These are phyloP conservation scores for Claviceps citrina DNA, from an alignment of 2,329 filamentous ascomycete genomes.

Conservation along the genomic window DNA sequence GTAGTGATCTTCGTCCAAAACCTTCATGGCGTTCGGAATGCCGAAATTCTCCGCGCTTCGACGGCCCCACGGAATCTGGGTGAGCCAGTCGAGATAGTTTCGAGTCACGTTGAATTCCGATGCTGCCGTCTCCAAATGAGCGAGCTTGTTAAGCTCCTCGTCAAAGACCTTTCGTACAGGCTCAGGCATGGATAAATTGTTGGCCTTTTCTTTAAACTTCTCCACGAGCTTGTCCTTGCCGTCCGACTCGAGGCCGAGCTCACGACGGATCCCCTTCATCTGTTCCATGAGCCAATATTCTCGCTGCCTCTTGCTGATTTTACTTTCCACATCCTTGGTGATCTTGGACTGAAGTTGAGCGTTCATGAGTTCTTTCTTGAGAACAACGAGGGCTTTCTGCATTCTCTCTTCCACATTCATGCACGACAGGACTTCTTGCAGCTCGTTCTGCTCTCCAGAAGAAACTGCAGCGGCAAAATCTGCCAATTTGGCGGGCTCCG, in stretches of 20 bases:
- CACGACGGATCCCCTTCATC: conserved; percentile 94
- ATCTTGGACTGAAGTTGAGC: conserved; percentile 95
- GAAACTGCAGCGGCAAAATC: conserved; percentile 96
- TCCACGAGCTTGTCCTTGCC: conserved; percentile 97
- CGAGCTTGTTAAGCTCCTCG: conserved; percentile 93
- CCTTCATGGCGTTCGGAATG: conserved; percentile 76
- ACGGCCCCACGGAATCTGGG: conserved; percentile 94
- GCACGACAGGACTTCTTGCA: conserved; percentile 79
- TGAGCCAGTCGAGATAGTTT: conserved; percentile 97
- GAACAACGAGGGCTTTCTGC: conserved; percentile 75
- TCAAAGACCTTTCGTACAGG: conserved; percentile 95
- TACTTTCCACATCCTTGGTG: conserved; percentile 90
- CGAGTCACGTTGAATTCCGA: conserved; percentile 98
- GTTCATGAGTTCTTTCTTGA: conserved; percentile 98
- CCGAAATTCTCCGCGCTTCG: conserved; percentile 93
- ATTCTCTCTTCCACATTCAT: conserved; percentile 86
- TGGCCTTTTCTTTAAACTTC: conserved; percentile 90
- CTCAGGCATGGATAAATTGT: conserved; percentile 91
- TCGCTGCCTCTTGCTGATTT: conserved; percentile 91
- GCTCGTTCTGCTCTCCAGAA: conserved; percentile 78
- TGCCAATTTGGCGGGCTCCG: conserved; percentile 86
- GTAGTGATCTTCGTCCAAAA: conserved; percentile 92
- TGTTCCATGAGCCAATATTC: conserved; percentile 99
- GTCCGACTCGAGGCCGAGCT: conserved; percentile 91
- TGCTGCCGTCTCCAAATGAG: conserved; percentile 84